A percentile compares a stretch with the other conserved stretches of the same genome.
These are phyloP conservation scores for Hericium erinaceus DNA, from an alignment of 768 basidiomycete genomes.

Conservation along the genomic window DNA sequence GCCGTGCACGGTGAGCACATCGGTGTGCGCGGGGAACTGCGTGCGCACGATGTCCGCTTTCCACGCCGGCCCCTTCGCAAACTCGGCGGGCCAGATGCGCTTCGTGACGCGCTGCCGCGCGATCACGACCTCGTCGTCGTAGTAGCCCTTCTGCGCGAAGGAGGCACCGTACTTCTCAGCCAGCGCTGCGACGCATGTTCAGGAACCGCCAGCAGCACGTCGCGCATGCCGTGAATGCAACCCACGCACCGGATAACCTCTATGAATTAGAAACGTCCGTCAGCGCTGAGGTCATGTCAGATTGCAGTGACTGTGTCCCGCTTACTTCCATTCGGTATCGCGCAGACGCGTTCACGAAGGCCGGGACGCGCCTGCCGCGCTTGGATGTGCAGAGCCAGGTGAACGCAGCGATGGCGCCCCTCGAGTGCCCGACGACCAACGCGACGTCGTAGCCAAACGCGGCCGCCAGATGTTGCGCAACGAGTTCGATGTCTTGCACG, in stretches of 20 bases:
- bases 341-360: constrained; percentile 69
- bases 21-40: constrained; percentile 47
- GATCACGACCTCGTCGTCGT: constrained; percentile 54
- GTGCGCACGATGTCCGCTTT: constrained; percentile 63
- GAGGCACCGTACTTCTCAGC: constrained; percentile 33
- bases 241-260: constrained; percentile 6
- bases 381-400: constrained; percentile 60
- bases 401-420: constrained; percentile 57
- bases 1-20: constrained; percentile 79
- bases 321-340: constrained; percentile 71
- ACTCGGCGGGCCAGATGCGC: constrained; percentile 47
- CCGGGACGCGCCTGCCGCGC: constrained; percentile 45
- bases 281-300: background rate
- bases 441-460: constrained; percentile 61
- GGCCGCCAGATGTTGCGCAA: constrained; percentile 50
- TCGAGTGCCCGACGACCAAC: constrained; percentile 69
- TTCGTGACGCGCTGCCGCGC: constrained; percentile 50
- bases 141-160: constrained; percentile 49
- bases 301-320: too few relatives aligned
- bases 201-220: background rate
- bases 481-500: constrained; percentile 53
- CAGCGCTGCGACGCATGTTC: constrained; percentile 1
- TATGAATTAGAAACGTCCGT: background rate
- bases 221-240: background rate
- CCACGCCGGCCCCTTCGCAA: constrained; percentile 56